Evolutionary conservation across 495 filamentous ascomycete species (phyloP).

Genomic region (Amniculicola lignicola): DNA sequence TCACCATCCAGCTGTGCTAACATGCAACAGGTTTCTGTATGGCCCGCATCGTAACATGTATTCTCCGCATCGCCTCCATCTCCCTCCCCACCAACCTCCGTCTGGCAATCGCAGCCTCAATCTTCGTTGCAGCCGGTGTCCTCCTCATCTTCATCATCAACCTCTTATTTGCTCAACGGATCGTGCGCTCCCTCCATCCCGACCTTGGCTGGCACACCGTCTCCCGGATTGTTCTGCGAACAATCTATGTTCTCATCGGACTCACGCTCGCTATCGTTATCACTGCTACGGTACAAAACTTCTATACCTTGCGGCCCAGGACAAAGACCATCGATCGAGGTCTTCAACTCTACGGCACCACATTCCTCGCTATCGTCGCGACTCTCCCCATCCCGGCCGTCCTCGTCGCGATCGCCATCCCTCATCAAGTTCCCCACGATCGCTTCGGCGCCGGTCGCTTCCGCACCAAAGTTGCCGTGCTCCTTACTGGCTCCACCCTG

Average conservation of each 20-base stretch:
- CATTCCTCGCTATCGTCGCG: constrained; percentile 66
- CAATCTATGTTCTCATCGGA: constrained; percentile 60
- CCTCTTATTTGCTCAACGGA: constrained; percentile 72
- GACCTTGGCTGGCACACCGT: constrained; percentile 61
- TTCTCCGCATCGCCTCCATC: constrained; percentile 34
- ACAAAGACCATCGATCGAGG: constrained; percentile 53
- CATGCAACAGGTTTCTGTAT: constrained; percentile 39
- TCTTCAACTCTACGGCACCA: constrained; percentile 64
- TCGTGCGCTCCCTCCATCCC: constrained; percentile 71
- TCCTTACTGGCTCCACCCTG: constrained; percentile 53
- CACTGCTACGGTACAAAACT: constrained; percentile 58
- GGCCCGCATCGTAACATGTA: constrained; percentile 37
- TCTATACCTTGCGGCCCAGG: constrained; percentile 60
- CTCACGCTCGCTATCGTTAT: constrained; percentile 67
- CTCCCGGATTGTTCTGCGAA: constrained; percentile 51
- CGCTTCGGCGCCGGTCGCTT: constrained; percentile 70
- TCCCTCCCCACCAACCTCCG: constrained; percentile 25
- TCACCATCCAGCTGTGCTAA: neutral
- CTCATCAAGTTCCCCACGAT: constrained; percentile 51
- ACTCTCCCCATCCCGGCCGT: constrained; percentile 72
- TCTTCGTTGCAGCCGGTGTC: constrained; percentile 71
- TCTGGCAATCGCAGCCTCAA: constrained; percentile 40
- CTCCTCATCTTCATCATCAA: constrained; percentile 79
- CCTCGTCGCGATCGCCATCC: constrained; percentile 51
- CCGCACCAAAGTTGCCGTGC: constrained; percentile 60